Conservation (phyloP, 1,284 basidiomycete species). For the Fomitopsis schrenkii region DNA sequence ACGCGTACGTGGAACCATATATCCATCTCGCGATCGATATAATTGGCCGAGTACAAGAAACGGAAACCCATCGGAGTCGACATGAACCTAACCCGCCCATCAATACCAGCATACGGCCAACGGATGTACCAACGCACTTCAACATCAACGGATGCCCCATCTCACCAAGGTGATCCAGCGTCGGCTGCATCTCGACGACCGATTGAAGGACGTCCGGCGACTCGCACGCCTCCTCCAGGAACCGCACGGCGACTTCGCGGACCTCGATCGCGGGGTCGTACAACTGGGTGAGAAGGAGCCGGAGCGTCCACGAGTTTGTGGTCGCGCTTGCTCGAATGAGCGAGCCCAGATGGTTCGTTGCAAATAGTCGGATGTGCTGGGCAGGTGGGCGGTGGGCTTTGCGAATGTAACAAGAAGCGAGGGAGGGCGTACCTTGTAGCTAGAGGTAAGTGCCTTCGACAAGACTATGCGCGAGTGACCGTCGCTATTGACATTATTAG, state of each 20-base stretch:
- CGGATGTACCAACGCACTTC: constrained; percentile 49
- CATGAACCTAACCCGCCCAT: constrained; percentile 67
- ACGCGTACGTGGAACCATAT: constrained; percentile 85
- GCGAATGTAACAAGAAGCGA: constrained; percentile 1
- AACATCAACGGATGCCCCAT: constrained; percentile 86
- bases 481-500: constrained; percentile 50
- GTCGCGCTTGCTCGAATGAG: constrained; percentile 62
- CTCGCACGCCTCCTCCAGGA: constrained; percentile 88
- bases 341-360: constrained; percentile 85
- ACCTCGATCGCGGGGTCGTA: constrained; percentile 92
- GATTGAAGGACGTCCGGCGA: constrained; percentile 80
- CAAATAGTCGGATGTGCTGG: constrained; percentile 84
- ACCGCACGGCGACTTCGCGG: constrained; percentile 84
- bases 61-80: constrained; percentile 91
- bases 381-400: background rate
- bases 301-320: constrained; percentile 81
- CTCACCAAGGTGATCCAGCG: constrained; percentile 92
- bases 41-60: constrained; percentile 88
- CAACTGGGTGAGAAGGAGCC: constrained; percentile 89
- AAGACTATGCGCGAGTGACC: constrained; percentile 89
- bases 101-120: background rate
- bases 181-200: constrained; percentile 93
- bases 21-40: constrained; percentile 94
- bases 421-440: constrained; percentile 62
- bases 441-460: constrained; percentile 91